A percentile compares a stretch with the other conserved stretches of the same genome.
Evolutionary conservation across 129 eudicot genomes (phyloP).

Genomic region (Pseudognaphalium luteoalbum): DNA sequence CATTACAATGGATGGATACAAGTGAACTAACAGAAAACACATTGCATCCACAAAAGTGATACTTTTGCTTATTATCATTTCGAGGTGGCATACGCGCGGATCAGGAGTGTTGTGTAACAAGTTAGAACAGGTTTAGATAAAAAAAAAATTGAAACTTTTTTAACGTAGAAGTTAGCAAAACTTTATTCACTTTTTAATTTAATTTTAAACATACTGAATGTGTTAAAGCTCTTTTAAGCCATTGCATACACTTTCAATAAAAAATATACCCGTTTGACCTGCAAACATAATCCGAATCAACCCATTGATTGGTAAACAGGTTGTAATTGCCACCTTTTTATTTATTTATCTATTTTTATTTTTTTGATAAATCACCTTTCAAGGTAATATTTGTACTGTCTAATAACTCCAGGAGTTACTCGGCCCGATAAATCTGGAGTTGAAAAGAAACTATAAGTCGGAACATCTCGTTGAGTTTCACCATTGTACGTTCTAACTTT

Average conservation of each 20-base stretch:
- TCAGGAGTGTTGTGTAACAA: background rate
- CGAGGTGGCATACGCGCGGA: background rate
- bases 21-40: constrained; percentile 10
- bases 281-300: background rate
- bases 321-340: background rate
- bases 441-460: constrained; percentile 28
- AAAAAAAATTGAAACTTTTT: too few relatives aligned
- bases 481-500: constrained; percentile 28
- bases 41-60: background rate
- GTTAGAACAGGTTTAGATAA: background rate
- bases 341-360: background rate
- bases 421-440: constrained; percentile 58
- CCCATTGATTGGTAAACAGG: background rate
- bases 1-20: background rate
- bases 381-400: constrained; percentile 74
- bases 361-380: constrained; percentile 50
- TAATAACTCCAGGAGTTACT: constrained; percentile 61
- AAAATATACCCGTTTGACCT: background rate
- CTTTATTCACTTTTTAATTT: too few relatives aligned
- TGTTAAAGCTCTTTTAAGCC: too few relatives aligned
- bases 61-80: background rate
- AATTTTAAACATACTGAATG: too few relatives aligned
- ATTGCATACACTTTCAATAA: background rate
- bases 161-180: too few relatives aligned
- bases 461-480: constrained; percentile 35